Conservation (phyloP, 2,329 filamentous ascomycete species). For the Phyllosticta citrichinensis region DNA sequence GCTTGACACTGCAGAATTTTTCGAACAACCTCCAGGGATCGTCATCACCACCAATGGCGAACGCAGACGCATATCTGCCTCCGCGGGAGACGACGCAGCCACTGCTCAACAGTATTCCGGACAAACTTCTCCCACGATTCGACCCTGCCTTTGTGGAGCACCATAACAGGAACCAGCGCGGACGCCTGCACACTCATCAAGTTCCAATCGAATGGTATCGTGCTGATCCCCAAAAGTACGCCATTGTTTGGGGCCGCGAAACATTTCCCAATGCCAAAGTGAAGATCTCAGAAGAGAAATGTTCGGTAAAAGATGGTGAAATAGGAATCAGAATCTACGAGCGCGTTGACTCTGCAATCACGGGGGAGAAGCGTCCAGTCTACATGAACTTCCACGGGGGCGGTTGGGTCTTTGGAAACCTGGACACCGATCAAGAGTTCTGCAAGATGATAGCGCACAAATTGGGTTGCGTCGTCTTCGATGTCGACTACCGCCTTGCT, state of each 20-base stretch:
- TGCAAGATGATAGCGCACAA: slow-evolving; percentile 19
- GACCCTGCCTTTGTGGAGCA: slow-evolving; percentile 6
- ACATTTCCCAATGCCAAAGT: slow-evolving; percentile 3
- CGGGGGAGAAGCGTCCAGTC: background rate
- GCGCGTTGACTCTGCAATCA: background rate
- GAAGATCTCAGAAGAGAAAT: slow-evolving; percentile 4
- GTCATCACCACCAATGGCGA: background rate
- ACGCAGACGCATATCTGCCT: slow-evolving; percentile 1
- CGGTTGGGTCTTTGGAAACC: slow-evolving; percentile 29
- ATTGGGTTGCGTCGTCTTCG: slow-evolving; percentile 17
- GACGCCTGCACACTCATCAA: slow-evolving; percentile 7
- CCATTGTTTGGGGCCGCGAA: slow-evolving; percentile 5
- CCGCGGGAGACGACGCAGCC: slow-evolving; percentile 1
- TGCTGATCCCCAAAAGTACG: slow-evolving; percentile 6
- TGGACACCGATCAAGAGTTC: slow-evolving; percentile 25
- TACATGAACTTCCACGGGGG: slow-evolving; percentile 27
- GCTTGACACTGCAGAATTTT: background rate
- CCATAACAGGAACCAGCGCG: slow-evolving; percentile 6
- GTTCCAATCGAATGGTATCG: slow-evolving; percentile 7
- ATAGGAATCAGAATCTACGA: slow-evolving; percentile 8
- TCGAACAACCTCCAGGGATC: background rate
- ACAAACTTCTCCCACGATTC: slow-evolving; percentile 1
- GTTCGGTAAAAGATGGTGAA: slow-evolving; percentile 4
- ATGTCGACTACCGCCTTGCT: slow-evolving; percentile 26
- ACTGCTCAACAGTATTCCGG: slow-evolving; percentile 6